phyloP scores from a whole-genome alignment of 306 rosid species.

The Cucumis cinereus region DNA sequence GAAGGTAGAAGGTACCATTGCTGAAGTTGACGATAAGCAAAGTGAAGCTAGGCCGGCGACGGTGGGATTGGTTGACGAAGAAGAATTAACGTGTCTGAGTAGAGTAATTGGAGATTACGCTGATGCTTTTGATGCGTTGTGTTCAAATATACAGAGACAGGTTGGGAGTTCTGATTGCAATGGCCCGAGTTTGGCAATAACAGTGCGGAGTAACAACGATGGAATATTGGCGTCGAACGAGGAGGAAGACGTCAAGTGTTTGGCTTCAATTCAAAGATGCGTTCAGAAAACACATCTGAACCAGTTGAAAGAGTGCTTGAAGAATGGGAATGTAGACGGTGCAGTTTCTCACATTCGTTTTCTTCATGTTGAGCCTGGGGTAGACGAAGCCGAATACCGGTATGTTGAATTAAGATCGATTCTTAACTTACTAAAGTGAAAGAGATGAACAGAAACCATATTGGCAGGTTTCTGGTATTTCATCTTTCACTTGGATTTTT shows the following conservation, averaged over 20 bases:
- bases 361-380: constrained; percentile 62
- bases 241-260: constrained; percentile 47
- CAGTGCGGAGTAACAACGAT: constrained; percentile 22
- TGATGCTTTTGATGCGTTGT: constrained; percentile 55
- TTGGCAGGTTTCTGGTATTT: not conserved
- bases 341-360: constrained; percentile 53
- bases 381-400: constrained; percentile 71
- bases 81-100: constrained; percentile 42
- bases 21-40: constrained; percentile 12
- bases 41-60: constrained; percentile 10
- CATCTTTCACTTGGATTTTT: not conserved
- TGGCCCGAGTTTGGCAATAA: constrained; percentile 39
- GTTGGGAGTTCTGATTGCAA: constrained; percentile 36
- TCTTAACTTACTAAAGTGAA: not conserved
- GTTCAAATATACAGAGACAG: constrained; percentile 58
- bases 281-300: constrained; percentile 64
- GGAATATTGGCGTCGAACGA: constrained; percentile 11
- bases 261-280: constrained; percentile 45
- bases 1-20: constrained; percentile 21
- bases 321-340: constrained; percentile 39
- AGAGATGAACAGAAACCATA: not conserved
- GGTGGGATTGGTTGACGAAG: constrained; percentile 35
- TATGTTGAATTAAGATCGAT: constrained; percentile 20
- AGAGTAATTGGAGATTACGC: constrained; percentile 43
- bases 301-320: constrained; percentile 43